phyloP scores from a whole-genome alignment of 2,329 filamentous ascomycete genomes.

The Cercospora sesami region DNA sequence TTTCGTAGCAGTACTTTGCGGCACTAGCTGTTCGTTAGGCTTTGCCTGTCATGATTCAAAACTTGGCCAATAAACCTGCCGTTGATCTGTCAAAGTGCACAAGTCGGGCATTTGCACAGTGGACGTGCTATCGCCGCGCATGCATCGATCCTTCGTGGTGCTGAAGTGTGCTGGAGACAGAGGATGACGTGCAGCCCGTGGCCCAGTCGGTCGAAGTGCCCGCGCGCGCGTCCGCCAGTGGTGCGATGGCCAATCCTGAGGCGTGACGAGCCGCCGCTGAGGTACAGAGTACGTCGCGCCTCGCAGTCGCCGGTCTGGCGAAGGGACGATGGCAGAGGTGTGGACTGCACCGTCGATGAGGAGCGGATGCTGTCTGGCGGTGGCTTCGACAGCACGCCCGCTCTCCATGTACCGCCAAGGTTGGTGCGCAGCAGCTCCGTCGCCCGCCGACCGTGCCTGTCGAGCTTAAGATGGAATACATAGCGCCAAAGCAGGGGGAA shows the following conservation, averaged over 20 bases:
- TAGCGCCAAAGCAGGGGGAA: too few relatives aligned
- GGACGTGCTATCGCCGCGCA: neutral
- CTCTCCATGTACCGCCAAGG: too few relatives aligned
- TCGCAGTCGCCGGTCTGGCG: too few relatives aligned
- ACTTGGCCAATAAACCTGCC: neutral
- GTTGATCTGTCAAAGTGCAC: neutral
- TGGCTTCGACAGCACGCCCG: too few relatives aligned
- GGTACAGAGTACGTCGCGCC: too few relatives aligned
- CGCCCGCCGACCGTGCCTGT: too few relatives aligned
- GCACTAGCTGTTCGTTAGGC: neutral
- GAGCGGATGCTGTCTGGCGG: too few relatives aligned
- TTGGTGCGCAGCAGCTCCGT: too few relatives aligned
- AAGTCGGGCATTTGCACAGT: neutral
- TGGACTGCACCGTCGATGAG: too few relatives aligned
- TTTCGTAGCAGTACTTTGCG: neutral
- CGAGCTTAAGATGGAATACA: too few relatives aligned
- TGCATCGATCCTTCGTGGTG: neutral
- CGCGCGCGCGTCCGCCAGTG: neutral
- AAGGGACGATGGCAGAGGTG: too few relatives aligned
- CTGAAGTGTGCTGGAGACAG: neutral
- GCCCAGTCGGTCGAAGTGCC: neutral
- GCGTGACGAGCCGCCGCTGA: neutral
- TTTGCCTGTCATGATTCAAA: neutral
- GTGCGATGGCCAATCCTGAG: neutral
- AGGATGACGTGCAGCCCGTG: neutral